phyloP scores from a whole-genome alignment of 768 basidiomycete genomes.

The Harrya chromipes region DNA sequence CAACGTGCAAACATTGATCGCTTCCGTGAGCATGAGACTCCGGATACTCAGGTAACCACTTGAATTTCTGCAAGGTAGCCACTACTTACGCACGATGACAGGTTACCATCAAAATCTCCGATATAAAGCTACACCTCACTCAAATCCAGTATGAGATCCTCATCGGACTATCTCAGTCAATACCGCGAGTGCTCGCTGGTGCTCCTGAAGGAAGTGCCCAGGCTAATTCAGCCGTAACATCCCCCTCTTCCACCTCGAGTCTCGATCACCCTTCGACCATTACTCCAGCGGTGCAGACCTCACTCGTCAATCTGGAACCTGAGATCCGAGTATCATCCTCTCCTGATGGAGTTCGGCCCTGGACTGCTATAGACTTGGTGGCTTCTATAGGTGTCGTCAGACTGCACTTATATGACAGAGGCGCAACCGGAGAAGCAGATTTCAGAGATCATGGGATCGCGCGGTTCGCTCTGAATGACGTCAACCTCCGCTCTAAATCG shows the following conservation, averaged over 20 bases:
- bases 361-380: slow-evolving; percentile 71
- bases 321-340: slow-evolving; percentile 44
- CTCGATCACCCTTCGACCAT: not conserved
- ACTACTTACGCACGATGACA: slow-evolving; percentile 29
- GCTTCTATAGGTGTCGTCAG: slow-evolving; percentile 70
- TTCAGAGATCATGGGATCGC: slow-evolving; percentile 80
- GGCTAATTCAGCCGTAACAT: slow-evolving; percentile 24
- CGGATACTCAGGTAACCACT: slow-evolving; percentile 69
- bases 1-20: slow-evolving; percentile 61
- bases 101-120: slow-evolving; percentile 74
- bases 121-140: slow-evolving; percentile 80
- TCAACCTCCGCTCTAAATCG: slow-evolving; percentile 74
- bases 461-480: slow-evolving; percentile 79
- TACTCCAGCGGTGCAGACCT: slow-evolving; percentile 1
- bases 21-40: slow-evolving; percentile 46
- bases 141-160: slow-evolving; percentile 79
- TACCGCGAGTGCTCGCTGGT: slow-evolving; percentile 61
- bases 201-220: slow-evolving; percentile 41
- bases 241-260: slow-evolving; percentile 9
- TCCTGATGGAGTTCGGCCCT: slow-evolving; percentile 33
- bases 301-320: slow-evolving; percentile 41
- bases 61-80: not conserved
- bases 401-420: slow-evolving; percentile 79
- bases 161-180: slow-evolving; percentile 60
- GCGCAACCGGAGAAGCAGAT: slow-evolving; percentile 52